Evolutionary conservation across 129 eudicot genomes (phyloP).

Genomic region (Helianthus annuus): DNA sequence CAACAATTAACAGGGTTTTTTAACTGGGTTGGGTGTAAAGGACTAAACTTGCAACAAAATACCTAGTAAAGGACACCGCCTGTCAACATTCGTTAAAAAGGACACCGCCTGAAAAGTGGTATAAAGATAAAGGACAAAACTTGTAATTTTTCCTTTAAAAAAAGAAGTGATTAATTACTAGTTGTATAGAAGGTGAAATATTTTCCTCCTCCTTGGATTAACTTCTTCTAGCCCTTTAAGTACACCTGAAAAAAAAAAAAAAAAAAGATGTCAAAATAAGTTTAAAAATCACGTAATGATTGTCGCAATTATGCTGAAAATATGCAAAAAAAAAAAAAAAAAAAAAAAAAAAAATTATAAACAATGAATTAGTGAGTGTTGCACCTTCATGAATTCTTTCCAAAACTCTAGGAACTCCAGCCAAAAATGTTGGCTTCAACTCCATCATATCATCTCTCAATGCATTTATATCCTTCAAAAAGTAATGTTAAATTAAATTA

Average conservation of each 20-base stretch:
- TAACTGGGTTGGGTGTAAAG: no score
- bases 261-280: not conserved
- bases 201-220: slow-evolving; percentile 82
- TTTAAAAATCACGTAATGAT: not conserved
- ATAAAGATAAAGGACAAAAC: no score
- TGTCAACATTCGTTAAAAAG: no score
- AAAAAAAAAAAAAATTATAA: not conserved
- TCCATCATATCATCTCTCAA: slow-evolving; percentile 80
- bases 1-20: no score
- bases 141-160: no score
- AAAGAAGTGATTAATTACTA: slow-evolving; percentile 44
- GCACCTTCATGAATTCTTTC: slow-evolving; percentile 91
- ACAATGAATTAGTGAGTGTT: not conserved
- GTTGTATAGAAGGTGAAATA: slow-evolving; percentile 72
- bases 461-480: slow-evolving; percentile 69
- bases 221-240: slow-evolving; percentile 80
- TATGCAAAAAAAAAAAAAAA: not conserved
- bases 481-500: not conserved
- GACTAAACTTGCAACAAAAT: no score
- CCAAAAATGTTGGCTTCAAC: slow-evolving; percentile 93
- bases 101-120: no score
- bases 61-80: no score
- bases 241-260: slow-evolving; percentile 55
- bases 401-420: slow-evolving; percentile 95
- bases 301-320: not conserved